A percentile compares a stretch with the other conserved stretches of the same genome.
Conservation (phyloP, 2,329 filamentous ascomycete genomes). For the Fonsecaea monophora region DNA sequence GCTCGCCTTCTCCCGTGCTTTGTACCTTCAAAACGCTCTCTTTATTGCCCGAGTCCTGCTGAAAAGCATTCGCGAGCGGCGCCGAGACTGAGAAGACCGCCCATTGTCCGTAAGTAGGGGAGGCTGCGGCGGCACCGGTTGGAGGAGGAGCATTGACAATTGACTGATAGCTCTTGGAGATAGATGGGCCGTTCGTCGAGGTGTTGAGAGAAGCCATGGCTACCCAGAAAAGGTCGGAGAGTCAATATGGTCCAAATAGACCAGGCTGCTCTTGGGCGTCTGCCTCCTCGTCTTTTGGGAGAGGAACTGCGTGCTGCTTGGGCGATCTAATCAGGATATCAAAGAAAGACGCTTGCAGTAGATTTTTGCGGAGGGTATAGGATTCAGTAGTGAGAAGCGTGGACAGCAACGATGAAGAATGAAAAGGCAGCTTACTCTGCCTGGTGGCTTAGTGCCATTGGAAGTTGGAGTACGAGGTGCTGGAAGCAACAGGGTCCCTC, state of each 20-base stretch:
- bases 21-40: conserved; percentile 97
- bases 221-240: conserved; percentile 7
- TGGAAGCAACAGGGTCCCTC: not conserved
- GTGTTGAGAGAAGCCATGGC: conserved; percentile 81
- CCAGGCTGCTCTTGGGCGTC: conserved; percentile 12
- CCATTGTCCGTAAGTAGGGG: conserved; percentile 89
- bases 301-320: not conserved
- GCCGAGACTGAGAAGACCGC: conserved; percentile 92
- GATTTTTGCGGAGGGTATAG: not conserved
- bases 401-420: conserved; percentile 5
- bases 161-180: conserved; percentile 75
- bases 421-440: conserved; percentile 26
- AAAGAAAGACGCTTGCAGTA: not conserved
- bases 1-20: conserved; percentile 88
- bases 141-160: conserved; percentile 68
- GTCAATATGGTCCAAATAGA: conserved; percentile 7
- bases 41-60: conserved; percentile 78
- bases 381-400: not conserved
- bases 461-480: conserved; percentile 12
- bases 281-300: conserved; percentile 8
- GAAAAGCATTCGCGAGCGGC: conserved; percentile 90
- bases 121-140: conserved; percentile 65
- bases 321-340: not conserved
- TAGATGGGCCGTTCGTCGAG: conserved; percentile 79
- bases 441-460: conserved; percentile 15